Evolutionary conservation across 192 early-diverging fungal species (phyloP).

Genomic region (Linnemannia exigua): DNA sequence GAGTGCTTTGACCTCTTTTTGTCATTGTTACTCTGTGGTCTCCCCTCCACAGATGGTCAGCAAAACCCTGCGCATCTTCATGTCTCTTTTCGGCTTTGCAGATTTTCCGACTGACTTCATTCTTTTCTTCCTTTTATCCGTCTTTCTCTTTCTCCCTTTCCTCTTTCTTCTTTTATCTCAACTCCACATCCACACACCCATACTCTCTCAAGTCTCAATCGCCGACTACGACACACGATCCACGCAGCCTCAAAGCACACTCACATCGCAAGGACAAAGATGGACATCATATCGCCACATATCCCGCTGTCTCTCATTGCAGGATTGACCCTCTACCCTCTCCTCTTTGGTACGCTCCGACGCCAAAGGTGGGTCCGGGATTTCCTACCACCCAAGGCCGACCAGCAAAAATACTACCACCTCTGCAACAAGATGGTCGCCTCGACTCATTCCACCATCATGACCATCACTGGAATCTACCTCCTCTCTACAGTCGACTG

Average conservation of each 20-base stretch:
- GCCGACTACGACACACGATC: too few relatives aligned
- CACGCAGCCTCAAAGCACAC: not conserved
- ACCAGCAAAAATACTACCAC: constrained; percentile 28
- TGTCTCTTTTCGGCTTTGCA: constrained; percentile 1
- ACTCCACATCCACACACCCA: not conserved
- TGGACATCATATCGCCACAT: constrained; percentile 39
- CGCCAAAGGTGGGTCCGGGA: constrained; percentile 20
- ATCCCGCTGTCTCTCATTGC: constrained; percentile 37
- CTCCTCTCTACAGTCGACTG: constrained; percentile 33
- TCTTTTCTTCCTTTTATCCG: not conserved
- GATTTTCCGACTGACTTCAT: not conserved
- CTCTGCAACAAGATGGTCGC: constrained; percentile 37
- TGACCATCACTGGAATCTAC: constrained; percentile 23
- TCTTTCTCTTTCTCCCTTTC: not conserved
- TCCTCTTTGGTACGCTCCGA: constrained; percentile 20
- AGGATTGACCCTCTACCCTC: constrained; percentile 33
- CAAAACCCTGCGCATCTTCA: not conserved
- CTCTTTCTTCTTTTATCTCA: not conserved
- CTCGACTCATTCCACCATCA: constrained; percentile 35
- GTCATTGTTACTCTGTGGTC: not conserved
- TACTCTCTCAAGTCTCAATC: too few relatives aligned
- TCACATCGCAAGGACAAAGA: not conserved
- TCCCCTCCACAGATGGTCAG: not conserved
- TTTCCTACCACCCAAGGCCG: constrained; percentile 29
- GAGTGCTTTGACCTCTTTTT: not conserved